Evolutionary conservation across 2,329 filamentous ascomycete genomes (phyloP).

Genomic region (Epichloe amarillans): DNA sequence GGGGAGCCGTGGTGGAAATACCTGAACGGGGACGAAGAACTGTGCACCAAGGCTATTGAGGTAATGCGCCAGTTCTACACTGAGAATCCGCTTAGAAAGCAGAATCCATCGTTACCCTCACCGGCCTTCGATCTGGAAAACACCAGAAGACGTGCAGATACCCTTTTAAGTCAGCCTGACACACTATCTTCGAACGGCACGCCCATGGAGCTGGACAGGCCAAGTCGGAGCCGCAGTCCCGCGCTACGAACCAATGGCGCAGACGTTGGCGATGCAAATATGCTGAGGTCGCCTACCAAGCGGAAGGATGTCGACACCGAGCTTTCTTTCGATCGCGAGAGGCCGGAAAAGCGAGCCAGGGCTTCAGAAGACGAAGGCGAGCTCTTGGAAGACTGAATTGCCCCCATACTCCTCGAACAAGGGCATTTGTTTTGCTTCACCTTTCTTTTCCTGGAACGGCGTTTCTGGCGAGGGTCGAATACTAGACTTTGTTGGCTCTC

Average conservation of each 20-base stretch:
- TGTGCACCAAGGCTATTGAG: slow-evolving; percentile 61
- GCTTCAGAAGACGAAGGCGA: slow-evolving; percentile 37
- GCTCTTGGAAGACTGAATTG: slow-evolving; percentile 22
- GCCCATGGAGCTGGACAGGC: slow-evolving; percentile 32
- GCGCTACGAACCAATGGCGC: slow-evolving; percentile 25
- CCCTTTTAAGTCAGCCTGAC: slow-evolving; percentile 26
- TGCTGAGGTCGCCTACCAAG: slow-evolving; percentile 25
- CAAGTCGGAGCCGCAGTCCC: slow-evolving; percentile 39
- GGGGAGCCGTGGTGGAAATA: slow-evolving; percentile 81
- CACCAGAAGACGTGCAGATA: slow-evolving; percentile 37
- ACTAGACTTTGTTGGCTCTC: not conserved
- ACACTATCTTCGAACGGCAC: slow-evolving; percentile 36
- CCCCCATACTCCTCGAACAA: not conserved
- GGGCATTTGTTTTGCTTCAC: too few relatives aligned
- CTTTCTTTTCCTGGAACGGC: not conserved
- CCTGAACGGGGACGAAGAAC: slow-evolving; percentile 55
- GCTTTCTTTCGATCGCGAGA: slow-evolving; percentile 18
- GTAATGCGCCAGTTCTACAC: slow-evolving; percentile 58
- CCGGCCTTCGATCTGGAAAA: slow-evolving; percentile 43
- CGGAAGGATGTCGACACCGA: slow-evolving; percentile 27
- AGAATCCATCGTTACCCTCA: slow-evolving; percentile 38
- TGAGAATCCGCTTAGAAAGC: slow-evolving; percentile 49
- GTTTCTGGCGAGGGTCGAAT: not conserved
- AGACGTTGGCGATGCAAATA: slow-evolving; percentile 12
- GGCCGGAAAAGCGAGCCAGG: slow-evolving; percentile 30